These are phyloP conservation scores for Alternaria metachromatica DNA, from an alignment of 2,329 filamentous ascomycete species.

Conservation along the genomic window DNA sequence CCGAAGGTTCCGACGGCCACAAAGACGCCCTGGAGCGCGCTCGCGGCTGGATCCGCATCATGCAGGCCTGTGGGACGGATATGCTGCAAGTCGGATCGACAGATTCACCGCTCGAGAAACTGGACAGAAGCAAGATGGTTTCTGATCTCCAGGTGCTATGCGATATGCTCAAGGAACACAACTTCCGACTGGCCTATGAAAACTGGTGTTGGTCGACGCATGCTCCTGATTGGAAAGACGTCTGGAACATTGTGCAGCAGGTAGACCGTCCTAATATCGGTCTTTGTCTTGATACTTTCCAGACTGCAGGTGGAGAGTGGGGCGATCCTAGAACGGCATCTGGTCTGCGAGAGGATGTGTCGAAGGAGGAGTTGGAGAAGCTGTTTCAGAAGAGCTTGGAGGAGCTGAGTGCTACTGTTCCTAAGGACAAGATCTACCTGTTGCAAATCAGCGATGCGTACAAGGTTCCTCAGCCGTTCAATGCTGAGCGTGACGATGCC, in stretches of 20 bases:
- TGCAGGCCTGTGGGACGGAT: constrained; percentile 72
- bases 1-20: constrained; percentile 62
- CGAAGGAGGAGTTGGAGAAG: constrained; percentile 55
- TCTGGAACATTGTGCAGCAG: constrained; percentile 70
- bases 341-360: constrained; percentile 62
- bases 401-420: constrained; percentile 64
- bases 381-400: constrained; percentile 63
- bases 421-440: constrained; percentile 74
- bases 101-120: constrained; percentile 63
- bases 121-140: constrained; percentile 63
- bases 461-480: constrained; percentile 63
- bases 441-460: constrained; percentile 80
- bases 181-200: constrained; percentile 73
- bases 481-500: constrained; percentile 55
- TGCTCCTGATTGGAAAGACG: constrained; percentile 71
- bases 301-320: constrained; percentile 75
- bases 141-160: constrained; percentile 66
- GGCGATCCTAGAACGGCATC: constrained; percentile 71
- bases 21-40: constrained; percentile 69
- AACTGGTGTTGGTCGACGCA: constrained; percentile 76
- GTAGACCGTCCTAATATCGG: constrained; percentile 72
- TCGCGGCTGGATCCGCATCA: constrained; percentile 72
- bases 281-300: constrained; percentile 79
- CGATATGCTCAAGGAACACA: constrained; percentile 60
- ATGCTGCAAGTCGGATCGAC: constrained; percentile 72